Evolutionary conservation across 257 asterid genomes (phyloP), one percentile per base, ranked within the genome.

Genomic region (Ilex asprella): DNA sequence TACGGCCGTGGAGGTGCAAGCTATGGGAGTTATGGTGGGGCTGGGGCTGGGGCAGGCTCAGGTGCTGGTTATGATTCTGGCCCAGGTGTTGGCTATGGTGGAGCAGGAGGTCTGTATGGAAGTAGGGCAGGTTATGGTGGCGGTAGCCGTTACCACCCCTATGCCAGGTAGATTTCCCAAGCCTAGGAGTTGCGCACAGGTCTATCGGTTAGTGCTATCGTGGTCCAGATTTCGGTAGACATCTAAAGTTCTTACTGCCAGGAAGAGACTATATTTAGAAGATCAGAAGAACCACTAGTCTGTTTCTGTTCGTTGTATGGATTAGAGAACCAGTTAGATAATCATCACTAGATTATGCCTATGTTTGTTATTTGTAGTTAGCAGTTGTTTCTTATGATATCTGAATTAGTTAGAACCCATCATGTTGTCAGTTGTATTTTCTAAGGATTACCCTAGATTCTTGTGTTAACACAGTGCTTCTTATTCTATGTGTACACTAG

Each of bases 61-160:
- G 91, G 91, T 67, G 79, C 92, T 65, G 92, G 93, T 58, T 85
- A 83, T 79, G 97, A 86, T 10, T 75, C 96, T 47, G 95, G 88
- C 68, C 86, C 87, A 31, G 78, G 91, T 67, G 83, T 84, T 61
- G 77, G 94, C 73, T 84, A 81, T 73, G 84, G 89, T 51, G 87
- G 91, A 72, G 67, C 86, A 62, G 96, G 87, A 65, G 95, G 95
- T 27, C 16, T 83, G 68, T 88, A 91, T 79, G 98, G 95, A 64
- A 85, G 93, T 82, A 91, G 98, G 80, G 78, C 90, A 75, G 95
- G 96, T 67, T 88, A 88, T 83, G 83, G 98, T 77, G 87, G 95
- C 75, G 67, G 88, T 78, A 85, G 94, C 75, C 92, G 95, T 39
- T 91, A 88, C 72, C 98, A 91, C 79, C 98, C 98, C 58, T 91